Conservation (phyloP, 768 basidiomycete species). For the Hebeloma cylindrosporum region DNA sequence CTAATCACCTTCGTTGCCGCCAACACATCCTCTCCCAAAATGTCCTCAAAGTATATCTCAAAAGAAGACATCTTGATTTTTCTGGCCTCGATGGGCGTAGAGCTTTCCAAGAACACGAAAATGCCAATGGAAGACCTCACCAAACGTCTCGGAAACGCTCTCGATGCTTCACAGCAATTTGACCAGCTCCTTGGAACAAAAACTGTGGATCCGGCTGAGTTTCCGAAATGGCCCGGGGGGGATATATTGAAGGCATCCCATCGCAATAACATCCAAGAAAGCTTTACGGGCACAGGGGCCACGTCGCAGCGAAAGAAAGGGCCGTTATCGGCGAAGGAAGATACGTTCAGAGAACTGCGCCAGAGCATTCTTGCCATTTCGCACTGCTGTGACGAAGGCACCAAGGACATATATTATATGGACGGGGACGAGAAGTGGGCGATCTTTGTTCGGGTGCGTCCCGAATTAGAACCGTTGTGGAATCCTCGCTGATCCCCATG, state of each 20-base stretch:
- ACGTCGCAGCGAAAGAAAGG: constrained; percentile 16
- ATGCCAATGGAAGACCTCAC: constrained; percentile 25
- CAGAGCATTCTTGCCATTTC: constrained; percentile 28
- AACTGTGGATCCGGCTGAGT: constrained; percentile 14
- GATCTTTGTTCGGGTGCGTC: constrained; percentile 25
- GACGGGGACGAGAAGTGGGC: constrained; percentile 22
- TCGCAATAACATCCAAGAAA: constrained; percentile 24
- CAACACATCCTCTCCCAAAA: no score
- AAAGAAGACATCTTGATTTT: constrained; percentile 28
- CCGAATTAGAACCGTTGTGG: background rate
- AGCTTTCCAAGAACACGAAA: constrained; percentile 29
- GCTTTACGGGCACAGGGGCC: constrained; percentile 14
- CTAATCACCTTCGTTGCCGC: no score
- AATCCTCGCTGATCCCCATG: background rate
- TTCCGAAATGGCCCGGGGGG: constrained; percentile 17
- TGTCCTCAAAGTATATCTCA: constrained; percentile 14
- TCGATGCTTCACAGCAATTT: constrained; percentile 30
- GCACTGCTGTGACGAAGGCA: constrained; percentile 18
- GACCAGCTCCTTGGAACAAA: constrained; percentile 17
- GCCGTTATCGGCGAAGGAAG: constrained; percentile 19
- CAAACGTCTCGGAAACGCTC: constrained; percentile 21
- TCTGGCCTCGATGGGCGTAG: constrained; percentile 29
- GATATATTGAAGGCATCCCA: constrained; percentile 23
- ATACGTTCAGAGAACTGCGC: constrained; percentile 33
- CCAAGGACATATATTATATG: constrained; percentile 20